phyloP scores from a whole-genome alignment of 208 protist species.

The Zelonia costaricensis region DNA sequence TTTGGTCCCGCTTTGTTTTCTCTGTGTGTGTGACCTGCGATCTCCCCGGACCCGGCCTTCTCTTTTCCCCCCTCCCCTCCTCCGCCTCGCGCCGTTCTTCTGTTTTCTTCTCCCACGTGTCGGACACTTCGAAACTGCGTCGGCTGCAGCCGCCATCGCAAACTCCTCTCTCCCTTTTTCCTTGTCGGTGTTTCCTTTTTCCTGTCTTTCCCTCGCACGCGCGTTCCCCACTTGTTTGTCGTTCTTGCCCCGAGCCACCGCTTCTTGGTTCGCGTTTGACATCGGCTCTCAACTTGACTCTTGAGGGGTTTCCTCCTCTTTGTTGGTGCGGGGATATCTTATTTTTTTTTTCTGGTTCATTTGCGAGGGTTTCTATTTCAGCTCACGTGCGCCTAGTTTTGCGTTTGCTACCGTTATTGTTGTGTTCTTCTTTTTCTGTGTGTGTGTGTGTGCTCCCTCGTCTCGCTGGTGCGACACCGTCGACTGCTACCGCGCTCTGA shows the following conservation, averaged over 20 bases:
- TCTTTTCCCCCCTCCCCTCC: background rate
- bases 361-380: background rate
- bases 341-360: constrained; percentile 2
- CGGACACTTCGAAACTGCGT: too few species aligned
- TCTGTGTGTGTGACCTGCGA: background rate
- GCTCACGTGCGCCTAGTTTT: background rate
- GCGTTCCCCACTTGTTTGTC: background rate
- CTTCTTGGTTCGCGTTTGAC: too few species aligned
- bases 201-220: background rate
- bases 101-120: background rate
- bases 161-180: background rate
- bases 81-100: background rate
- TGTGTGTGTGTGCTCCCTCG: background rate
- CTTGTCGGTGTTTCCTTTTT: background rate
- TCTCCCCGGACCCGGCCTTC: too few species aligned
- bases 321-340: too few species aligned
- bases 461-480: too few species aligned
- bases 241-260: too few species aligned
- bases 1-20: background rate
- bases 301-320: too few species aligned
- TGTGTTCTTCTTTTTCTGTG: background rate
- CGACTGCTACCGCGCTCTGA: background rate
- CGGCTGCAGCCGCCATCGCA: background rate
- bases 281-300: too few species aligned
- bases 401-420: background rate